Evolutionary conservation across 1,284 basidiomycete species (phyloP).

Genomic region (Cryptococcus sp.): DNA sequence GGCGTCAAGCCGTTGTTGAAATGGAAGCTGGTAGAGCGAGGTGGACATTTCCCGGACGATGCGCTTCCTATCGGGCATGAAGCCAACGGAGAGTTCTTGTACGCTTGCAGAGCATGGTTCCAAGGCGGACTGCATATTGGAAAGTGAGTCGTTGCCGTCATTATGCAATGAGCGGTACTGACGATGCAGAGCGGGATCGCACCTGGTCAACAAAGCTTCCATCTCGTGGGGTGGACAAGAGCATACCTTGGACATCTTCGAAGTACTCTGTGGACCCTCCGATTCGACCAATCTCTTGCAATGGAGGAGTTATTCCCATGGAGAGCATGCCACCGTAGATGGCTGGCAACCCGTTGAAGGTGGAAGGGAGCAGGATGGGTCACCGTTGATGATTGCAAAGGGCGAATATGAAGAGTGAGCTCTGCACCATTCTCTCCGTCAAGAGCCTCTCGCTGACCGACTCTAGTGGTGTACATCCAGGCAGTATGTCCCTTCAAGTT

Average conservation of each 20-base stretch:
- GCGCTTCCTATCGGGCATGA: constrained; percentile 43
- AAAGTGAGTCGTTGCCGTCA: constrained; percentile 31
- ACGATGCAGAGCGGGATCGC: constrained; percentile 27
- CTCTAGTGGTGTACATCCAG: constrained; percentile 35
- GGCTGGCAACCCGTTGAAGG: constrained; percentile 44
- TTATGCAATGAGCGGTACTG: no score
- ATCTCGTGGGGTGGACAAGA: constrained; percentile 41
- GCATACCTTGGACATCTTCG: constrained; percentile 33
- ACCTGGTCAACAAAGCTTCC: constrained; percentile 33
- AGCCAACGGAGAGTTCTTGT: constrained; percentile 33
- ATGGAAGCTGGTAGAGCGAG: constrained; percentile 40
- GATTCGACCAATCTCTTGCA: constrained; percentile 28
- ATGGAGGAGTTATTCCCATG: constrained; percentile 40
- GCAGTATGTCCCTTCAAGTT: constrained; percentile 24
- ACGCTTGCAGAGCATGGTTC: constrained; percentile 38
- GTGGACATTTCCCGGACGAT: constrained; percentile 31
- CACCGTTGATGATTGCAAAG: constrained; percentile 35
- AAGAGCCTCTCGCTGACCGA: no score
- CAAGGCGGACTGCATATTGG: constrained; percentile 42
- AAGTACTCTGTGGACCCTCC: constrained; percentile 40
- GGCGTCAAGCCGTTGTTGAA: constrained; percentile 31
- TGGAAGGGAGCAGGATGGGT: constrained; percentile 36
- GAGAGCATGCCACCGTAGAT: constrained; percentile 24
- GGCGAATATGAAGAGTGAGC: constrained; percentile 37
- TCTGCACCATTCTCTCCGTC: not conserved